Conservation (phyloP, 108 stramenopile species). For the Aurantiochytrium sp. region DNA sequence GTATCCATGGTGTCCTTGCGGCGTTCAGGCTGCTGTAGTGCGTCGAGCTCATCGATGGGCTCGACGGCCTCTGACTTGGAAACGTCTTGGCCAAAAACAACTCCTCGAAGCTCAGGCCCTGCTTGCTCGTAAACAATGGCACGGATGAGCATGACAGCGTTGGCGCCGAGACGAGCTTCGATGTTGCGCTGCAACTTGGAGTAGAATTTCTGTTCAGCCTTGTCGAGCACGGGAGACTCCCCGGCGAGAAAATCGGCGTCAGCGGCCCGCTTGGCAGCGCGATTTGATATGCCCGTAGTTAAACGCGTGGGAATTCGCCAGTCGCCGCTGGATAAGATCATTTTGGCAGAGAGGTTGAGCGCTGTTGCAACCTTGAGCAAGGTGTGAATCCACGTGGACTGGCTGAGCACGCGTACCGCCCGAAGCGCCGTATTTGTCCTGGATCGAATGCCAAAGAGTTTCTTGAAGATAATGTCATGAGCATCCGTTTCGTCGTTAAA, state of each 20-base stretch:
- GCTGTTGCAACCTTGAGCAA: neutral
- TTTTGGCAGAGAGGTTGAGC: neutral
- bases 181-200: neutral
- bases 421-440: slow-evolving; percentile 2
- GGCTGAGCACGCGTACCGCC: neutral
- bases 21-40: neutral
- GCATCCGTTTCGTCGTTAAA: neutral
- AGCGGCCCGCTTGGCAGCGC: neutral
- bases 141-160: neutral
- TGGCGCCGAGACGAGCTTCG: neutral
- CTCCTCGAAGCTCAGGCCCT: neutral
- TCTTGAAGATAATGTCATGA: neutral
- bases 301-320: neutral
- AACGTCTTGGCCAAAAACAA: neutral
- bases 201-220: neutral
- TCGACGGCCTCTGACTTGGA: neutral
- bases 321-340: neutral
- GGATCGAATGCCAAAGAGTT: neutral
- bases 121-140: neutral
- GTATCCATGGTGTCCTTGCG: no score
- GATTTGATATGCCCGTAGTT: neutral
- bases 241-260: neutral
- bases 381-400: neutral
- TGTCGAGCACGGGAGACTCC: neutral
- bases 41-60: neutral